Conservation (phyloP, 495 filamentous ascomycete genomes). For the Geopyxis carbonaria region DNA sequence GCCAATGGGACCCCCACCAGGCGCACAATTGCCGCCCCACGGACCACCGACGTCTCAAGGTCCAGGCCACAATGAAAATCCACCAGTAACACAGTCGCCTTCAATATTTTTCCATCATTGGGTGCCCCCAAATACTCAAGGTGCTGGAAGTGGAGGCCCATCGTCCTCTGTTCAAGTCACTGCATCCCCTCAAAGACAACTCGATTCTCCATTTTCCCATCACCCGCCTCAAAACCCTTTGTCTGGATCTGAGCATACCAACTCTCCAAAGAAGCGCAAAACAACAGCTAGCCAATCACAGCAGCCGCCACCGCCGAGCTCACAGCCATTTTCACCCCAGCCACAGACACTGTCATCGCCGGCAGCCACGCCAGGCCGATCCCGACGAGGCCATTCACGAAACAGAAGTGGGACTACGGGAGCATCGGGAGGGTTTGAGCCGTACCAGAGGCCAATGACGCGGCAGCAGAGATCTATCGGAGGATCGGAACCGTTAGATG, state of each 20-base stretch:
- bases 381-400: constrained; percentile 48
- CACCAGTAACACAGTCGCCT: constrained; percentile 31
- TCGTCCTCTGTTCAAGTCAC: constrained; percentile 40
- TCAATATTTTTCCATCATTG: constrained; percentile 85
- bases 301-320: constrained; percentile 32
- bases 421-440: constrained; percentile 26
- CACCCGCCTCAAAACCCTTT: constrained; percentile 29
- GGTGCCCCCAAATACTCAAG: constrained; percentile 56
- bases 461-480: constrained; percentile 30
- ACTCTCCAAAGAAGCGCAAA: constrained; percentile 61
- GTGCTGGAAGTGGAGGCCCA: constrained; percentile 26
- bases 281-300: constrained; percentile 37
- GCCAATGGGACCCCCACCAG: too few relatives aligned
- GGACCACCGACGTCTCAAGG: too few relatives aligned
- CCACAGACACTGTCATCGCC: constrained; percentile 40
- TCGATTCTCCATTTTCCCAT: constrained; percentile 36
- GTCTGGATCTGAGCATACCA: constrained; percentile 32
- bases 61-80: too few relatives aligned
- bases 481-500: constrained; percentile 2
- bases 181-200: constrained; percentile 39
- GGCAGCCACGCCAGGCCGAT: constrained; percentile 39
- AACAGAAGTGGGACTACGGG: constrained; percentile 50
- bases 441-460: constrained; percentile 27
- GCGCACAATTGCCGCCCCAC: too few relatives aligned
- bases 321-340: constrained; percentile 29